Evolutionary conservation across 1,139 yeast species (phyloP), one percentile per base, ranked within the genome.

Genomic region (Yamadazyma jaroonii): DNA sequence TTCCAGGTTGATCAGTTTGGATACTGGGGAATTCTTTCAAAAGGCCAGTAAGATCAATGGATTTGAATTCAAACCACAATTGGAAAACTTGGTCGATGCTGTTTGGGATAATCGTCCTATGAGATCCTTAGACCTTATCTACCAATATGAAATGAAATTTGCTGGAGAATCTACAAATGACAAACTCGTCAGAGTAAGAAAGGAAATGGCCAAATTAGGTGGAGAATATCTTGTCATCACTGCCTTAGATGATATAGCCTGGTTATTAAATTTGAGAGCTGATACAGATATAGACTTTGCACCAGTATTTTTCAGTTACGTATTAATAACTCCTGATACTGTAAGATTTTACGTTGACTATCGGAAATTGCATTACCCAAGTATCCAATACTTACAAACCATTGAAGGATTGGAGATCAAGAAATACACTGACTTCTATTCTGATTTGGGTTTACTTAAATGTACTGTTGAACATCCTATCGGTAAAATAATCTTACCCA

Each of bases 221-320:
- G 57, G 57, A 0, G 48, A 64, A 3, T 64, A 59, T 40, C 53
- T 68, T 36, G 48, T 77, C 5, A 57, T 74, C 3, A 62, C 71
- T 9, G 71, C 73, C 13, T 54, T 77, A 23, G 81, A 77, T 51
- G 79, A 76, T 36, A 59, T 76, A 37, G 80, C 81, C 1, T 77
- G 81, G 81, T 52, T 77, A 30, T 63, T 77, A 37, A 77, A 77
- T 44, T 53, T 76, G 35, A 59, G 82, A 35, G 56, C 71, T 13
- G 75, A 70, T 38, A 50, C 59, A 12, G 74, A 72, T 39, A 61
- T 71, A 27, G 72, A 72, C 2, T 77, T 60, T 47, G 62, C 68
- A 38, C 81, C 82, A 0, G 74, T 74, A 0, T 77, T 77, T 45
- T 77, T 72, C 48, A 54, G 74, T 6, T 77, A 75, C 47, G 54